phyloP scores from a whole-genome alignment of 2,329 filamentous ascomycete species.

The Orbilia brochopaga region DNA sequence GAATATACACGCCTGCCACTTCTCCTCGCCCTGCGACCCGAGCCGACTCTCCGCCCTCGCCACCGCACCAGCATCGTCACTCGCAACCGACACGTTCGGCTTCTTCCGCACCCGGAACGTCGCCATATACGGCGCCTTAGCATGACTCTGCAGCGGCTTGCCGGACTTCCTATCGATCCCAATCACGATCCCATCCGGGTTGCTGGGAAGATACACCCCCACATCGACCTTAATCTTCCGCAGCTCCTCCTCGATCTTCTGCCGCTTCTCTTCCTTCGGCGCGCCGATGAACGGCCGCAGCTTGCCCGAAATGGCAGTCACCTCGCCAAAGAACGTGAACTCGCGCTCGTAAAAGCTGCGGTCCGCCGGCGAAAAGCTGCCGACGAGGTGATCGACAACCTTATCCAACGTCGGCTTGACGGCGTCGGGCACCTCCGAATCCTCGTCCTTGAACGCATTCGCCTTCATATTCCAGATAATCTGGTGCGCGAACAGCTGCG shows the following conservation, averaged over 20 bases:
- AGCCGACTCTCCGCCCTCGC: slow-evolving; percentile 54
- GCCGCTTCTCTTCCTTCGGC: slow-evolving; percentile 94
- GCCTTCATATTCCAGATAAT: slow-evolving; percentile 99
- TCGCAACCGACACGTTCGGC: slow-evolving; percentile 60
- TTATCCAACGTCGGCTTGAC: slow-evolving; percentile 93
- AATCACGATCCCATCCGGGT: slow-evolving; percentile 94
- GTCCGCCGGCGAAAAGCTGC: slow-evolving; percentile 79
- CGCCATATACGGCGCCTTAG: slow-evolving; percentile 98
- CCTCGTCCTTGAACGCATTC: slow-evolving; percentile 97
- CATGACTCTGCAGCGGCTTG: slow-evolving; percentile 95
- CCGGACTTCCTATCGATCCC: slow-evolving; percentile 98
- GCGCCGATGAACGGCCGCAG: slow-evolving; percentile 90
- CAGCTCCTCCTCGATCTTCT: slow-evolving; percentile 98
- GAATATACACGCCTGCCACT: slow-evolving; percentile 99
- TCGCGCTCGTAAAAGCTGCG: slow-evolving; percentile 89
- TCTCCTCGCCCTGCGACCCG: slow-evolving; percentile 72
- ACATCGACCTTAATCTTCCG: slow-evolving; percentile 97
- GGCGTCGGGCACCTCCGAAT: slow-evolving; percentile 83
- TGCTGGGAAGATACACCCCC: slow-evolving; percentile 94
- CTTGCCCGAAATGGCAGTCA: slow-evolving; percentile 93
- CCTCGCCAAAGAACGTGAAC: slow-evolving; percentile 97
- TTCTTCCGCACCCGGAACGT: slow-evolving; percentile 95
- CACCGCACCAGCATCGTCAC: slow-evolving; percentile 51
- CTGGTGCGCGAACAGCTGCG: slow-evolving; percentile 97
- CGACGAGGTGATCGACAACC: slow-evolving; percentile 82